A percentile compares a stretch with the other conserved stretches of the same genome.
Evolutionary conservation across 2,329 filamentous ascomycete genomes (phyloP).

Genomic region (Ceratocystis huliohia): DNA sequence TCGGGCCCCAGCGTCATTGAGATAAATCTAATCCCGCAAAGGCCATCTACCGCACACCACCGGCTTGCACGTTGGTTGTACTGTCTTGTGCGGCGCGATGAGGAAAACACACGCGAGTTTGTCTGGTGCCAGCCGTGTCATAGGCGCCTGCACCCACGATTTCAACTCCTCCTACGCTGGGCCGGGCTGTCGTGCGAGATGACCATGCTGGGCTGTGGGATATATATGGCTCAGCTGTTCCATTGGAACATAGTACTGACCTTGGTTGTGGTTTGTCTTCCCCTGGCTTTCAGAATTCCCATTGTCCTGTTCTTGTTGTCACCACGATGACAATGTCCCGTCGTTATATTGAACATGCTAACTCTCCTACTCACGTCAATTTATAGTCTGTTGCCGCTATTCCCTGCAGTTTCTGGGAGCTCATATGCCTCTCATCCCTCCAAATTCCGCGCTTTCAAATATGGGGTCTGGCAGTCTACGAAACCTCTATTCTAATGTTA

Average conservation of each 20-base stretch:
- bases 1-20: neutral
- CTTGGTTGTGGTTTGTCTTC: neutral
- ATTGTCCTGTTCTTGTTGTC: neutral
- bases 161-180: neutral
- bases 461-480: neutral
- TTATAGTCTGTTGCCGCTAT: neutral
- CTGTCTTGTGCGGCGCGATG: neutral
- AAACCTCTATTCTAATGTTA: neutral
- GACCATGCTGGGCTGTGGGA: neutral
- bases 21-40: neutral
- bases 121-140: neutral
- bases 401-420: slow-evolving; percentile 1
- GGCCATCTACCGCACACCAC: neutral
- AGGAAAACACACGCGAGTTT: neutral
- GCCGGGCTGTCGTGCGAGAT: neutral
- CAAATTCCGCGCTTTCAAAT: neutral
- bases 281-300: neutral
- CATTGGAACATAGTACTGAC: neutral
- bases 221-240: neutral
- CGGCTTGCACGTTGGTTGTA: neutral
- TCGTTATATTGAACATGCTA: neutral
- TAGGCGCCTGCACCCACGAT: neutral
- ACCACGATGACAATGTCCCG: neutral
- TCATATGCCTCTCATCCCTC: slow-evolving; percentile 3
- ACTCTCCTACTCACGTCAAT: neutral